These are phyloP conservation scores for Boletellus sp. DNA, from an alignment of 1,284 basidiomycete genomes.

Conservation along the genomic window DNA sequence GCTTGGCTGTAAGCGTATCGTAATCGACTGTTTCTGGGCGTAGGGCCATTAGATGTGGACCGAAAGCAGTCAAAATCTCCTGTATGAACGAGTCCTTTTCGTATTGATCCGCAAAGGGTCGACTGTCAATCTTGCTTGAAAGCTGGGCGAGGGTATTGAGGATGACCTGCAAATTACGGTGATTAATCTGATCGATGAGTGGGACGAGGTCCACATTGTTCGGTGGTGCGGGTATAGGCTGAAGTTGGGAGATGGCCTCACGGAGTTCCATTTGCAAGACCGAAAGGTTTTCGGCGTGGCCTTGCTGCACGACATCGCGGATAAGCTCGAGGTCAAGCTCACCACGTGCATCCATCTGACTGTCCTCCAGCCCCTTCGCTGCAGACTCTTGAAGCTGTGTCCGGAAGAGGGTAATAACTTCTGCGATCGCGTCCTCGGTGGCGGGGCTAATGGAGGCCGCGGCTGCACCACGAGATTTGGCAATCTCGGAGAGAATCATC, in stretches of 20 bases:
- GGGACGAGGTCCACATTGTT: slow-evolving; percentile 33
- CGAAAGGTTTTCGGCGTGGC: slow-evolving; percentile 55
- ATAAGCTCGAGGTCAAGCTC: slow-evolving; percentile 76
- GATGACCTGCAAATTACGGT: slow-evolving; percentile 54
- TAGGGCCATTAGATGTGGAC: slow-evolving; percentile 57
- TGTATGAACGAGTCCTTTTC: slow-evolving; percentile 57
- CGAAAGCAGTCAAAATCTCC: slow-evolving; percentile 54
- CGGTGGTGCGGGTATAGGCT: slow-evolving; percentile 15
- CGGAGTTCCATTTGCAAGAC: slow-evolving; percentile 58
- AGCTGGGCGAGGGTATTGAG: slow-evolving; percentile 59
- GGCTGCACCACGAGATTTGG: slow-evolving; percentile 19
- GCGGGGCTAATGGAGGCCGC: slow-evolving; percentile 37
- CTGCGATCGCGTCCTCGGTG: slow-evolving; percentile 58
- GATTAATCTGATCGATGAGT: slow-evolving; percentile 54
- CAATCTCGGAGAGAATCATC: slow-evolving; percentile 44
- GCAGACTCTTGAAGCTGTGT: slow-evolving; percentile 63
- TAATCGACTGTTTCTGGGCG: slow-evolving; percentile 70
- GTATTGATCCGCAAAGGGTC: slow-evolving; percentile 35
- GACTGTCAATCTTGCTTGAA: slow-evolving; percentile 53
- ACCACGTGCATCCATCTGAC: slow-evolving; percentile 64
- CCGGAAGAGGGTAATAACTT: slow-evolving; percentile 64
- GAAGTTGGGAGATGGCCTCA: slow-evolving; percentile 38
- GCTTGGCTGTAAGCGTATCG: slow-evolving; percentile 64
- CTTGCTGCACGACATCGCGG: slow-evolving; percentile 63
- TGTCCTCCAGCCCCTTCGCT: slow-evolving; percentile 55